Evolutionary conservation across 1,139 yeast species (phyloP), one percentile per base, ranked within the genome.

Genomic region (Lodderomyces jiufengensis): DNA sequence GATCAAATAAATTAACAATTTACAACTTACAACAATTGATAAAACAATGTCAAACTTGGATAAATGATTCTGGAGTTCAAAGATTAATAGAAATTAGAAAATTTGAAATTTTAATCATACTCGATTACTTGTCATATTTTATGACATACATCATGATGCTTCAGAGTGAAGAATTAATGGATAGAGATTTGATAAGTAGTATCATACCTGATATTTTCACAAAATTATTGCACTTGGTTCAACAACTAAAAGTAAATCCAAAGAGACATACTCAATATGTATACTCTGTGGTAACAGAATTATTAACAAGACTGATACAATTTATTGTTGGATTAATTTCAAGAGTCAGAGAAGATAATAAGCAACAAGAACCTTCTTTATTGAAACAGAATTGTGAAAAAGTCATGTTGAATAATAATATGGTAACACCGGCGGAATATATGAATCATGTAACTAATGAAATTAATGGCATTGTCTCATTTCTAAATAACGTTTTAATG

Each of bases 251-350:
- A 36, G 24, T 29, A 16, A 33, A 29, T 2, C 21, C 33, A 14
- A 34, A 25, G 15, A 36, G 35, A 6, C 47, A 46, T 27, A 44
- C 54, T 3, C 61, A 54, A 26, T 65, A 63, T 38, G 43, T 61
- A 5, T 42, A 57, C 24, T 52, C 51, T 38, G 54, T 61, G 0
- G 45, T 61, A 1, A 54, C 63, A 2, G 74, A 67, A 38, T 37
- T 57, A 2, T 49, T 66, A 38, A 59, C 64, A 2, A 43, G 69
- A 8, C 36, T 56, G 9, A 51, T 66, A 7, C 74, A 68, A 36
- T 53, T 66, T 29, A 45, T 65, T 2, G 57, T 65, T n/a, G 71
- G 70, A 1, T 47, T 66, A 5, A 44, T 66, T 27, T 44, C 64
- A 10, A 48, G 73, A 34, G 52, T 63, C 15, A 48, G 50, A 24